phyloP scores from a whole-genome alignment of 2,329 filamentous ascomycete genomes.

The Claviceps citrina region DNA sequence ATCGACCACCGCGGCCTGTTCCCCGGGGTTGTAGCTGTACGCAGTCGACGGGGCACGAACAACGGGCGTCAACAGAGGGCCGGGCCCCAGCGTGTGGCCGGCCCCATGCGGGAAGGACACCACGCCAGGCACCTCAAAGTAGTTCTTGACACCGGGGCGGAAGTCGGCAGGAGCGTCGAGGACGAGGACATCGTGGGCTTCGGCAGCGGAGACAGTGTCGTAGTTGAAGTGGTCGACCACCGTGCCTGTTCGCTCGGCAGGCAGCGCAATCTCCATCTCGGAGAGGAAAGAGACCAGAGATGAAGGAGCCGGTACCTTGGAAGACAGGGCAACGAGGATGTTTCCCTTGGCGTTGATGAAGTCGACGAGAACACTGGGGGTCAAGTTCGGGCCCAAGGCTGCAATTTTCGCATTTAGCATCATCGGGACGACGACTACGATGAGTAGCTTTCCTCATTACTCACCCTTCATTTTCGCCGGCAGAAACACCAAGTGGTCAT shows the following conservation, averaged over 20 bases:
- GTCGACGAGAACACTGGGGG: constrained; percentile 71
- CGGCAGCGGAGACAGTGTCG: constrained; percentile 58
- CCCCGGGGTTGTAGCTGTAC: constrained; percentile 89
- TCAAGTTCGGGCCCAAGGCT: constrained; percentile 80
- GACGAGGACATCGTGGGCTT: constrained; percentile 79
- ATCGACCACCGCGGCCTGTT: constrained; percentile 50
- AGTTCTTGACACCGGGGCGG: constrained; percentile 56
- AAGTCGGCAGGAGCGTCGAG: constrained; percentile 51
- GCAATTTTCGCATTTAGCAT: not conserved
- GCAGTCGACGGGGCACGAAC: constrained; percentile 70
- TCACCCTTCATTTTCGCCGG: constrained; percentile 80
- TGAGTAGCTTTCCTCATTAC: too few species aligned
- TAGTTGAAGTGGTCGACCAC: constrained; percentile 96
- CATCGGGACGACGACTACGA: too few species aligned
- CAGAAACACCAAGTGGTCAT: constrained; percentile 81
- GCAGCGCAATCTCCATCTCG: constrained; percentile 81
- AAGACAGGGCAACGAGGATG: constrained; percentile 71
- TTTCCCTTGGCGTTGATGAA: constrained; percentile 90
- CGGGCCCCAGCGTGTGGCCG: constrained; percentile 67
- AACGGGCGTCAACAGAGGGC: constrained; percentile 65
- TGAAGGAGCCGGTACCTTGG: constrained; percentile 51
- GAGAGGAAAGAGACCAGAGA: constrained; percentile 64
- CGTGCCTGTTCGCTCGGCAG: constrained; percentile 66
- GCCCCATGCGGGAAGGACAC: constrained; percentile 71
- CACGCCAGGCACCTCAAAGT: constrained; percentile 47